These are phyloP conservation scores for Leishmania guyanensis DNA, from an alignment of 208 protist genomes.

Conservation along the genomic window DNA sequence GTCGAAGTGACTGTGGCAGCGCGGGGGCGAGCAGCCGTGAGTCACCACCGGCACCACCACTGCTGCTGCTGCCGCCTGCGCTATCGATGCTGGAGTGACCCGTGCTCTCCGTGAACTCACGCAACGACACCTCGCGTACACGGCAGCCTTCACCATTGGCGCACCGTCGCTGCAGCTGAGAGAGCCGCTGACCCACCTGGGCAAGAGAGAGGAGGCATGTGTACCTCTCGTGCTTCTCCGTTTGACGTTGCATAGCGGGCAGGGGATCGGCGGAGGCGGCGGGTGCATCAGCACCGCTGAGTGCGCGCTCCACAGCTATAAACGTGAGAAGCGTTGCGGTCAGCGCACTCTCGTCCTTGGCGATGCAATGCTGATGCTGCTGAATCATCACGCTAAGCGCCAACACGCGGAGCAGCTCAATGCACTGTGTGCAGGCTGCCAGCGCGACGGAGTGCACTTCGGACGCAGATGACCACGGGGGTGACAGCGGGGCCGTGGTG, in stretches of 20 bases:
- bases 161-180: slow-evolving; percentile 10
- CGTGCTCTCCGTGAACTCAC: slow-evolving; percentile 14
- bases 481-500: slow-evolving; percentile 1
- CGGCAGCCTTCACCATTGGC: background rate
- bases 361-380: background rate
- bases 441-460: background rate
- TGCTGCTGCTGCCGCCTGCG: background rate
- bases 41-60: background rate
- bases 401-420: slow-evolving; percentile 17
- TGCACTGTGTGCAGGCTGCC: slow-evolving; percentile 7
- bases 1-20: slow-evolving; percentile 9
- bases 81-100: background rate
- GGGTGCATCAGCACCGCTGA: slow-evolving; percentile 6
- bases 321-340: slow-evolving; percentile 17
- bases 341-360: slow-evolving; percentile 18
- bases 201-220: slow-evolving; percentile 2
- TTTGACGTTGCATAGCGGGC: background rate
- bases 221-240: slow-evolving; percentile 8
- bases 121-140: slow-evolving; percentile 2
- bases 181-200: background rate
- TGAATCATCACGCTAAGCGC: slow-evolving; percentile 13
- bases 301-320: slow-evolving; percentile 3
- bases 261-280: background rate
- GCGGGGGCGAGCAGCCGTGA: background rate
- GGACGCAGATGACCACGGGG: background rate